Conservation (phyloP, 2,329 filamentous ascomycete genomes). For the Fusarium camptoceras region DNA sequence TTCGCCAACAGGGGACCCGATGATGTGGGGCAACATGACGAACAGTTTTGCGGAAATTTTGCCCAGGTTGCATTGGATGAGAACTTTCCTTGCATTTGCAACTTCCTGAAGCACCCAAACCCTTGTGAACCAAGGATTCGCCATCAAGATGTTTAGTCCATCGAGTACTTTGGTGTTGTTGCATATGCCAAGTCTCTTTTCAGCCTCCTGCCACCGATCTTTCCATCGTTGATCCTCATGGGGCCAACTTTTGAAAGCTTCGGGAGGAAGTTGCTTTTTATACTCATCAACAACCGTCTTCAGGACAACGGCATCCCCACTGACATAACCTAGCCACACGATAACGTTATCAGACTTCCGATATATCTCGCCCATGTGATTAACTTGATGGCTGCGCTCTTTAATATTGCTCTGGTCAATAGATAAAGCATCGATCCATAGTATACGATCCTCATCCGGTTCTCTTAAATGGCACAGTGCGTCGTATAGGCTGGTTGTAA, state of each 20-base stretch:
- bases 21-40: not conserved
- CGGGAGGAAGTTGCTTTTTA: accelerated
- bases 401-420: conserved; percentile 19
- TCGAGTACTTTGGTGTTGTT: accelerated
- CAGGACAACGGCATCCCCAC: accelerated
- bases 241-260: not conserved
- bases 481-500: not conserved
- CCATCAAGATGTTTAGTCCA: not conserved
- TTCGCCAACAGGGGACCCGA: accelerated
- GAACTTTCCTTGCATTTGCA: not conserved
- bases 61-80: not conserved
- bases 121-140: conserved; percentile 11
- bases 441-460: not conserved
- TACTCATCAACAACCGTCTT: not conserved
- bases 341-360: not conserved
- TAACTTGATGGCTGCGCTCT: conserved; percentile 22
- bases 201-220: not conserved
- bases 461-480: not conserved
- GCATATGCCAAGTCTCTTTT: accelerated
- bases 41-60: not conserved
- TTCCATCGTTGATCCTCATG: not conserved
- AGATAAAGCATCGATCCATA: conserved; percentile 23
- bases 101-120: conserved; percentile 30
- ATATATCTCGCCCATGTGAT: conserved; percentile 6
- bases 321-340: not conserved